These are phyloP conservation scores for Quillaja saponaria DNA, from an alignment of 306 rosid species.

Conservation along the genomic window DNA sequence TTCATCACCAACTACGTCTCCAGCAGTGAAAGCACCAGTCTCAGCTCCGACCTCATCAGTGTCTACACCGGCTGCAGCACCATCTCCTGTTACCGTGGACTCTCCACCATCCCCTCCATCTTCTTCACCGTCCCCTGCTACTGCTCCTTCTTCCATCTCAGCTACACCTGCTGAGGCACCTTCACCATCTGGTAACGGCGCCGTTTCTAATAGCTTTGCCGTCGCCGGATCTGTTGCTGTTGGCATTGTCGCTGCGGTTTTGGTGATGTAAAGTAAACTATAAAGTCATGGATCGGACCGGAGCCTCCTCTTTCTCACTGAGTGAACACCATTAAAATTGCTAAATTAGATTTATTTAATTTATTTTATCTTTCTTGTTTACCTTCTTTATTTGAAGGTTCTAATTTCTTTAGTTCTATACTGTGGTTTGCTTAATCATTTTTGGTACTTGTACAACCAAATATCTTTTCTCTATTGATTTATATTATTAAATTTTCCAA, in stretches of 20 bases:
- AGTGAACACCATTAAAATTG: neutral
- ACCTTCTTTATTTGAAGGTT: conserved; percentile 12
- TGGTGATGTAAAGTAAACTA: conserved; percentile 26
- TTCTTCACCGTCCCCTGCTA: conserved; percentile 24
- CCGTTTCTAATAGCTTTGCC: conserved; percentile 36
- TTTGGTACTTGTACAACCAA: too few relatives aligned
- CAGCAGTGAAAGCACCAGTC: conserved; percentile 16
- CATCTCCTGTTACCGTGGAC: conserved; percentile 21
- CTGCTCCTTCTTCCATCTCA: conserved; percentile 42
- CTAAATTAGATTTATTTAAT: neutral
- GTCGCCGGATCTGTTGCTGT: conserved; percentile 35
- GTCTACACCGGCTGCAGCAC: conserved; percentile 1
- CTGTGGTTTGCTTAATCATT: too few relatives aligned
- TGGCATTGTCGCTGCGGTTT: conserved; percentile 15
- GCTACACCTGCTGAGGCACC: conserved; percentile 33
- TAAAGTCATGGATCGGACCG: neutral
- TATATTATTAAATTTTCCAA: too few relatives aligned
- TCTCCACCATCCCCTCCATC: conserved; percentile 46
- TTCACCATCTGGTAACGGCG: conserved; percentile 16
- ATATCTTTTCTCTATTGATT: too few relatives aligned
- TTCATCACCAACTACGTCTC: conserved; percentile 33
- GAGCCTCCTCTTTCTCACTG: neutral
- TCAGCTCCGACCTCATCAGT: conserved; percentile 22
- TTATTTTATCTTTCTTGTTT: conserved; percentile 32
- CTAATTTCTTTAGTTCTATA: neutral